Base-by-base conservation (phyloP, 805 yeast genomes). In the Saccharomycopsis oosterbeekiorum region DNA sequence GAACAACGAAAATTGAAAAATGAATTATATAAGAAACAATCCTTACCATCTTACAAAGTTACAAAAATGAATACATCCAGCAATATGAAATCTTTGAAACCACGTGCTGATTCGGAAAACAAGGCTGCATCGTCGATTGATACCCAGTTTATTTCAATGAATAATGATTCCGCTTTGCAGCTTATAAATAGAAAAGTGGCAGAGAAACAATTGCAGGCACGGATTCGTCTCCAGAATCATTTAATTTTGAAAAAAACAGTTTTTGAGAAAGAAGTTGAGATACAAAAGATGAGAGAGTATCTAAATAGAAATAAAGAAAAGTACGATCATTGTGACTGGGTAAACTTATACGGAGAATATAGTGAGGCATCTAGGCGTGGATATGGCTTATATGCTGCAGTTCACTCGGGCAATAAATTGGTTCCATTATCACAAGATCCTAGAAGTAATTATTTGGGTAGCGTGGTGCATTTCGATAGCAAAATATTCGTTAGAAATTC, bases 321-420 rank as follows among this genome's bases (percentile, higher is more conserved):
- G 57, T 73, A 77, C 53, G 81, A 77, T 58, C 68, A 70, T 61
- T 76, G 78, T 59, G 86, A 84, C 65, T 72, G 84, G 47, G 65
- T 77, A 10, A 57, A 66, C 14, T 71, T 82, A 11, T 74, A 75
- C 39, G 78, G 77, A 3, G 73, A 73, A 34, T 36, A 39, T 15
- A 40, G 51, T 24, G 55, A 42, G 15, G 42, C 24, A 36, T 57
- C 47, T 6, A 56, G 34, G 14, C 29, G 8, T 21, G 61, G 59
- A 12, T 59, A 51, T 47, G 64, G 64, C n/a, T 68, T 70, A 39
- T 83, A 74, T 69, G 82, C 83, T 0, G 72, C 78, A 2, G 67
- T 75, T 1, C 68, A 71, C 17, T 69, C 71, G 37, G 83, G 81
- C 0, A 70, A 73, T 3, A 71, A 71, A 57, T 69, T 84, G 39